A percentile compares a stretch with the other conserved stretches of the same genome.
phyloP scores from a whole-genome alignment of 2,329 filamentous ascomycete species.

The Phialophora expanda region DNA sequence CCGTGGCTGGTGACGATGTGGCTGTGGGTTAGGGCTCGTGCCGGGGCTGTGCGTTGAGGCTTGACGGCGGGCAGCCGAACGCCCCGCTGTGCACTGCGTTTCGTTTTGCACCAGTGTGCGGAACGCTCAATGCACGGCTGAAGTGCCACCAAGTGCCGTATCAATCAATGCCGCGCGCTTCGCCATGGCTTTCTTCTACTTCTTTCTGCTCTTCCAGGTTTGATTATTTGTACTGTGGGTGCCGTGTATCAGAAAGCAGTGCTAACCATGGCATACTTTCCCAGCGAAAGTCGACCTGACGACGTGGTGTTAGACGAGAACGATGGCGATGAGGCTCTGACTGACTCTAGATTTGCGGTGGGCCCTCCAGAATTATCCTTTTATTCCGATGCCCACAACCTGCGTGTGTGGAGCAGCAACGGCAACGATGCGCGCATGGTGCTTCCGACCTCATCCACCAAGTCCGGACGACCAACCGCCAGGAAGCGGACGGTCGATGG shows the following conservation, averaged over 20 bases:
- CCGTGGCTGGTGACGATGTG: no score
- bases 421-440: conserved; percentile 7
- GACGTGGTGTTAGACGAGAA: conserved; percentile 5
- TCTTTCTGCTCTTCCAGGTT: not conserved
- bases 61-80: not conserved
- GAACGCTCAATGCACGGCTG: not conserved
- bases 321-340: conserved; percentile 7
- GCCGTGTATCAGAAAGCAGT: not conserved
- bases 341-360: conserved; percentile 7
- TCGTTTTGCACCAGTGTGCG: conserved; percentile 5
- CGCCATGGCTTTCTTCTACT: conserved; percentile 2
- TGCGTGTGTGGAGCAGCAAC: conserved; percentile 6
- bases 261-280: conserved; percentile 2
- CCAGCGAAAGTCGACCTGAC: conserved; percentile 6
- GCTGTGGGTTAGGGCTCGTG: not conserved
- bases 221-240: conserved; percentile 4
- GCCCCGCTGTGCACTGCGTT: not conserved
- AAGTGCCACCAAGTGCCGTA: not conserved
- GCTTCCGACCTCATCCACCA: conserved; percentile 5
- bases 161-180: not conserved
- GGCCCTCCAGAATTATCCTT: not conserved
- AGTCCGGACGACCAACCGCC: not conserved
- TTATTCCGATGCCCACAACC: conserved; percentile 16
- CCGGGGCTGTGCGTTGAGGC: not conserved
- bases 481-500: conserved; percentile 8